phyloP scores from a whole-genome alignment of 2,329 filamentous ascomycete genomes.

The Claviceps humidiphila region DNA sequence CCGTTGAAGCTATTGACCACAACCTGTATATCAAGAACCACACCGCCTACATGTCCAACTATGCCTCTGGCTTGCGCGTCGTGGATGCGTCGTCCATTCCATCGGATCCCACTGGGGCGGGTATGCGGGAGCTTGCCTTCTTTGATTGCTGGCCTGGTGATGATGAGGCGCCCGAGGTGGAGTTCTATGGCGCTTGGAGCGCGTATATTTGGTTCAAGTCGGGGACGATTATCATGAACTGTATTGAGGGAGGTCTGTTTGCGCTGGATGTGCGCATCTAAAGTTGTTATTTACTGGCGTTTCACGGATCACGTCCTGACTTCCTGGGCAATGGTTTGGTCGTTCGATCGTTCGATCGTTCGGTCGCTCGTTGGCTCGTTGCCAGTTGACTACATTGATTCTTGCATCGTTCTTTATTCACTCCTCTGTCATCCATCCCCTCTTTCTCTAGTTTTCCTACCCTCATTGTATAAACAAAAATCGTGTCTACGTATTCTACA shows the following conservation, averaged over 20 bases:
- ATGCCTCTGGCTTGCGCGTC: conserved; percentile 31
- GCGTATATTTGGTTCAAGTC: conserved; percentile 30
- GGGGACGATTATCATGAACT: conserved; percentile 31
- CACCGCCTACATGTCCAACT: conserved; percentile 31
- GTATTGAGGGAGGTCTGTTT: conserved; percentile 33
- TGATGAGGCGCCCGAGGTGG: conserved; percentile 19
- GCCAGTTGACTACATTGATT: too few species aligned
- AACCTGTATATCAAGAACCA: conserved; percentile 31
- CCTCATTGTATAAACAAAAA: too few species aligned
- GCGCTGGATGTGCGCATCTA: conserved; percentile 20
- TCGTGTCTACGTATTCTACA: conserved; percentile 12
- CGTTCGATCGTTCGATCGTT: not conserved
- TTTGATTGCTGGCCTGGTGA: conserved; percentile 36
- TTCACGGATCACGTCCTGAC: too few species aligned
- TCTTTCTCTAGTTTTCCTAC: too few species aligned
- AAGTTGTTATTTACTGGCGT: too few species aligned
- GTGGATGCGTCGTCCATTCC: conserved; percentile 19
- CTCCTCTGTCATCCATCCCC: too few species aligned
- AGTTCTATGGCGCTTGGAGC: conserved; percentile 29
- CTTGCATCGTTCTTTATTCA: too few species aligned
- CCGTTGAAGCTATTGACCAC: conserved; percentile 27
- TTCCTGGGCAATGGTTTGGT: too few species aligned
- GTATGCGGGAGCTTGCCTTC: conserved; percentile 28
- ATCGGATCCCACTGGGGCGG: conserved; percentile 24
- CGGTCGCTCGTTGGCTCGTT: too few species aligned